A percentile compares a stretch with the other conserved stretches of the same genome.
These are phyloP conservation scores for Penicillium argentinense DNA, from an alignment of 495 filamentous ascomycete genomes.

Conservation along the genomic window DNA sequence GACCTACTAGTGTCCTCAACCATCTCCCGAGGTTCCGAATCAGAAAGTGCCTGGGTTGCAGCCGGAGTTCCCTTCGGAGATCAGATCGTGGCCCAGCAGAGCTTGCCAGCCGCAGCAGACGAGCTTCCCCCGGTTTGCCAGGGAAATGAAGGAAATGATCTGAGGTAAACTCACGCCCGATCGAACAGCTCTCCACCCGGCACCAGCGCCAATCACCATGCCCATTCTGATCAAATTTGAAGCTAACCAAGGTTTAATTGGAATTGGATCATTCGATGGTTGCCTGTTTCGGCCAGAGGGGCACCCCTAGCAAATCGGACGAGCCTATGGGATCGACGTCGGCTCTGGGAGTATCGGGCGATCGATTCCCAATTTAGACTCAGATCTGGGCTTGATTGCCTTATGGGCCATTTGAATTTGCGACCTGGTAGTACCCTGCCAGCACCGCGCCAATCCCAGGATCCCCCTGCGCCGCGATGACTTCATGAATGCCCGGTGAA, in stretches of 20 bases:
- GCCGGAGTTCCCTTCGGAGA: neutral
- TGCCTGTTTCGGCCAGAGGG: neutral
- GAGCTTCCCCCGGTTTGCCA: neutral
- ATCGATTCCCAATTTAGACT: constrained; percentile 18
- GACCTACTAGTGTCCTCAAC: too few species aligned
- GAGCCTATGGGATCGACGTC: constrained; percentile 17
- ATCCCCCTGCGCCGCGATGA: constrained; percentile 8
- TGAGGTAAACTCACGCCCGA: neutral
- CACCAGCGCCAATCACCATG: neutral
- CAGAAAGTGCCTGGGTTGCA: too few species aligned
- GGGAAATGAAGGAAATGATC: neutral
- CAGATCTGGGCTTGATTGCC: constrained; percentile 10
- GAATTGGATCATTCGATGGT: constrained; percentile 1
- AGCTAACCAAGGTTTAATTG: constrained; percentile 9
- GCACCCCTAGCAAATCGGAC: constrained; percentile 5
- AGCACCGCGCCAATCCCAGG: neutral
- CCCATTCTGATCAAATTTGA: neutral
- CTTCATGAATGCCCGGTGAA: too few species aligned
- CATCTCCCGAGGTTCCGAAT: too few species aligned
- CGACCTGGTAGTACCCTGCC: neutral
- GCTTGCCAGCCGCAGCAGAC: too few species aligned
- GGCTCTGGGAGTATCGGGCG: neutral
- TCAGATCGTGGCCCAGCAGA: neutral
- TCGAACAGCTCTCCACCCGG: neutral
- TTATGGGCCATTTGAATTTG: neutral